These are phyloP conservation scores for Pholiota molesta DNA, from an alignment of 768 basidiomycete genomes.

Conservation along the genomic window DNA sequence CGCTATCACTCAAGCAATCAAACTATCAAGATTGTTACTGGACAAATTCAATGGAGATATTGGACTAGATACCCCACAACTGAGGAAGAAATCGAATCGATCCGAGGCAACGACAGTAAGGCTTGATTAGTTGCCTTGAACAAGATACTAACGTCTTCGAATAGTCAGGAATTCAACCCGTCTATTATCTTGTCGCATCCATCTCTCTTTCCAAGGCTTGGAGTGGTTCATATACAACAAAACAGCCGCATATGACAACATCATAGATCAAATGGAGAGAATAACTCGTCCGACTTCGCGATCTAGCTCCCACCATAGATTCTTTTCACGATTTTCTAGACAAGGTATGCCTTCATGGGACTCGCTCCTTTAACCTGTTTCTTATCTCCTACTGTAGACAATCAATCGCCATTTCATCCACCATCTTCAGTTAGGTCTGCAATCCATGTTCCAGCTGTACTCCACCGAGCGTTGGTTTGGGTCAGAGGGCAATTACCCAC, in stretches of 20 bases:
- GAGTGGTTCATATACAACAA: constrained; percentile 95
- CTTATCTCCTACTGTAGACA: constrained; percentile 20
- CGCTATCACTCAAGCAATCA: constrained; percentile 93
- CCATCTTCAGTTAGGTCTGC: constrained; percentile 31
- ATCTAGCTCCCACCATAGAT: constrained; percentile 39
- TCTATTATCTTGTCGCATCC: constrained; percentile 75
- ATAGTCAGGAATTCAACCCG: constrained; percentile 36
- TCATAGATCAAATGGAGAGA: constrained; percentile 73
- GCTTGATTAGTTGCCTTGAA: neutral
- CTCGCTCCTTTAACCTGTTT: neutral
- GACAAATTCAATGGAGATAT: constrained; percentile 90
- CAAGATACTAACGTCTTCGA: neutral
- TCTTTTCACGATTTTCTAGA: constrained; percentile 41
- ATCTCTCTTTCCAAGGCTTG: constrained; percentile 78
- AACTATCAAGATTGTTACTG: constrained; percentile 81
- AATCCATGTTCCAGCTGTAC: constrained; percentile 35
- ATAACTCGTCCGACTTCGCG: constrained; percentile 37
- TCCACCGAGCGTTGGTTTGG: constrained; percentile 52
- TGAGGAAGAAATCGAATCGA: constrained; percentile 65
- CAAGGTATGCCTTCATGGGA: constrained; percentile 33
- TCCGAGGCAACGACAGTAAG: constrained; percentile 59
- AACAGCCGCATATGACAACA: constrained; percentile 86
- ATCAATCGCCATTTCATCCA: constrained; percentile 31
- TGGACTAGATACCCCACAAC: constrained; percentile 84
- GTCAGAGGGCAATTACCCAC: constrained; percentile 65